Conservation (phyloP, 495 filamentous ascomycete genomes). For the Thermochaetoides thermophila region DNA sequence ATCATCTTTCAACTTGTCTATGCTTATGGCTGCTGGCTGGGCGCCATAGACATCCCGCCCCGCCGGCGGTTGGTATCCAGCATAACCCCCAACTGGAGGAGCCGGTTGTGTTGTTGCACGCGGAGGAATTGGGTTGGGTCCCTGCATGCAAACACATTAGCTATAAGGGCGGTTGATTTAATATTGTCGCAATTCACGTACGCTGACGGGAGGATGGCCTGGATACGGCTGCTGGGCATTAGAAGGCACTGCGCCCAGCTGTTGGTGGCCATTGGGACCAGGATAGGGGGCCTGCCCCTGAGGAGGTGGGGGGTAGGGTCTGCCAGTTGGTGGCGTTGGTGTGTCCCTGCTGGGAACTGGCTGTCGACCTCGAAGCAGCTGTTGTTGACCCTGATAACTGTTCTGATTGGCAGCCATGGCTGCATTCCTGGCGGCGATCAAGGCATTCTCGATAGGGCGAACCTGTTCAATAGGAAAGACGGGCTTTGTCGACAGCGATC, state of each 20-base stretch:
- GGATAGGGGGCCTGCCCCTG: conserved; percentile 14
- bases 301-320: conserved; percentile 13
- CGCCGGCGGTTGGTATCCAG: conserved; percentile 14
- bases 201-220: conserved; percentile 11
- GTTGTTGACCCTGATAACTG: conserved; percentile 46
- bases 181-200: conserved; percentile 6
- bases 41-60: conserved; percentile 17
- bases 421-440: conserved; percentile 74
- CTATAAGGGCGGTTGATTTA: no score
- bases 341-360: conserved; percentile 47
- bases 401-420: conserved; percentile 57
- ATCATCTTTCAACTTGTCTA: conserved; percentile 67
- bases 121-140: conserved; percentile 9
- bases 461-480: conserved; percentile 80
- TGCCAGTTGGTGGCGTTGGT: conserved; percentile 49
- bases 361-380: conserved; percentile 43
- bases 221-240: conserved; percentile 14
- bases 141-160: conserved; percentile 9
- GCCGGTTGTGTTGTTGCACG: conserved; percentile 24
- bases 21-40: conserved; percentile 33
- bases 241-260: background rate
- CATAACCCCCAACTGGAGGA: conserved; percentile 12
- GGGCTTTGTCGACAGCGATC: conserved; percentile 71
- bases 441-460: conserved; percentile 78
- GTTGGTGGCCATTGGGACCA: conserved; percentile 9